A percentile compares a stretch with the other conserved stretches of the same genome.
These are phyloP conservation scores for Luvunga scandens DNA, from an alignment of 345 rosid genomes.

Conservation along the genomic window DNA sequence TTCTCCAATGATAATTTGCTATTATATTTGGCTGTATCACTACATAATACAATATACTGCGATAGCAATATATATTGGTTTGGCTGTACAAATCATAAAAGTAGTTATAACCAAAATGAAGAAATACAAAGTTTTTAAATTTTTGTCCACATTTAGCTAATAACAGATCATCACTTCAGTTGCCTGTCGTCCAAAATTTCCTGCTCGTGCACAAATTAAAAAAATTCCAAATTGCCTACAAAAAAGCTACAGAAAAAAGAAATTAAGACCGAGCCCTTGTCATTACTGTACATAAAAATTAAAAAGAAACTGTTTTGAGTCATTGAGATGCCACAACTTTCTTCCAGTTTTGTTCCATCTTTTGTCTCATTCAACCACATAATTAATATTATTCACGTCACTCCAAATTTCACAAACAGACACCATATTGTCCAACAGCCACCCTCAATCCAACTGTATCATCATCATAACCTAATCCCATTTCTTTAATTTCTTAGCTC, in stretches of 20 bases:
- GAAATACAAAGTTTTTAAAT: not conserved
- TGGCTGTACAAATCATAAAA: not conserved
- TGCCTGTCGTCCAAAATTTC: slow-evolving; percentile 2
- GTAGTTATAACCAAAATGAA: not conserved
- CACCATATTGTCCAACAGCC: slow-evolving; percentile 28
- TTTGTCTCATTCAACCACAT: slow-evolving; percentile 18
- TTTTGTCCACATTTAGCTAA: not conserved
- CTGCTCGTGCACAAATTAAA: slow-evolving; percentile 16
- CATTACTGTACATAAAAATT: not conserved
- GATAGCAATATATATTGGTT: not conserved
- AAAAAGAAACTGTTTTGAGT: slow-evolving; percentile 11
- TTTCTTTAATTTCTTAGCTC: not conserved
- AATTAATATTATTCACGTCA: not conserved
- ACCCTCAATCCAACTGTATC: slow-evolving; percentile 6
- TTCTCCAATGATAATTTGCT: not conserved
- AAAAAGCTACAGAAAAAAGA: not conserved
- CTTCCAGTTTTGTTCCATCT: slow-evolving; percentile 22
- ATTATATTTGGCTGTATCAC: too few relatives aligned
- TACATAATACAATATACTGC: too few relatives aligned
- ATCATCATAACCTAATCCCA: slow-evolving; percentile 9
- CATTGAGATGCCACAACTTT: slow-evolving; percentile 31
- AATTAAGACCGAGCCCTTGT: not conserved
- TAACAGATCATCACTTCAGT: not conserved
- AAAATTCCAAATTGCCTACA: slow-evolving; percentile 5
- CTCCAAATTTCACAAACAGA: slow-evolving; percentile 32